Evolutionary conservation across 139 green algal genomes (phyloP), one percentile per base, ranked within the genome.

Genomic region (Mychonastes homosphaera): DNA sequence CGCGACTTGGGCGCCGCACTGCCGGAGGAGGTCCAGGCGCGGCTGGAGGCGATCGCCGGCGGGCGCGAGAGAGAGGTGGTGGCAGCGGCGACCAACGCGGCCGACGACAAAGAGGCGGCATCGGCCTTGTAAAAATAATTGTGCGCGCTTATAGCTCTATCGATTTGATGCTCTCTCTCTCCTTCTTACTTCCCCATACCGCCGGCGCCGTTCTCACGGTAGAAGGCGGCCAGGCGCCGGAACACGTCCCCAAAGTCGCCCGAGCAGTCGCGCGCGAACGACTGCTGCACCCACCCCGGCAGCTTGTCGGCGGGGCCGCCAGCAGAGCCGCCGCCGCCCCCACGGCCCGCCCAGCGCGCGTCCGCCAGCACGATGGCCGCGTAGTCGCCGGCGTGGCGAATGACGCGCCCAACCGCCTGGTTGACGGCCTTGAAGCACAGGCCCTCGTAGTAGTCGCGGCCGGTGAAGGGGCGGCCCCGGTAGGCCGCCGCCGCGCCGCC

Each of bases 381-480:
- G 60, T 94, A 95, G 67, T 99, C 92, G 28, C 39, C 53, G 41
- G 32, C 32, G 59, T 94, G 84, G 6, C 84, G 69, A 32, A 92
- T 92, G 40, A 86, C 90, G 0, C 90, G 69, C 24, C 92, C 92
- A 1, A 99, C 79, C 56, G 80, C 89, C 79, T 98, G 91, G 69
- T 99, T 99, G 13, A 99, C 90, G 0, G 85, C 87, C 45, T 84
- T 80, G 56, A 83, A 77, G 67, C 79, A 87, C 47, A 92, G 63
- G 48, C 88, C 83, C 38, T 89, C 74, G 60, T 96, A 96, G 43
- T 93, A 91, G 53, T 89, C 65, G 19, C 74, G 73, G 0, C 86
- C 76, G 3, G 60, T 60, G 21, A 68, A 35, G 23, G 23, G n/a
- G n/a, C n/a, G n/a, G n/a, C n/a, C n/a, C n/a, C n/a, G 27, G 26